Conservation (phyloP, 2,329 filamentous ascomycete genomes). For the Xylariales sp. region DNA sequence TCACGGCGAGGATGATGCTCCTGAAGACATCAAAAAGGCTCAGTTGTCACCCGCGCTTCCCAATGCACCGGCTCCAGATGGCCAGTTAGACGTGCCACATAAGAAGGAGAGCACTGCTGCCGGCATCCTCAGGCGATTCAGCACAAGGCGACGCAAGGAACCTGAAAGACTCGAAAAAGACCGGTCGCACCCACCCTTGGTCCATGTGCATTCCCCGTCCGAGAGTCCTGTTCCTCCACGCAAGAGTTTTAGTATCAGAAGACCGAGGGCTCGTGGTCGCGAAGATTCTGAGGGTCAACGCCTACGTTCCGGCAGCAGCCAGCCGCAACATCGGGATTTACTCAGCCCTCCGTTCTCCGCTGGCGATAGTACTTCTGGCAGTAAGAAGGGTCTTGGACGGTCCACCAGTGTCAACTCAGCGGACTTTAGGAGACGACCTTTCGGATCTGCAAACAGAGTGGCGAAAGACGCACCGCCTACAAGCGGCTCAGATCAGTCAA, state of each 20-base stretch:
- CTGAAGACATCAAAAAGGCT: conserved; percentile 65
- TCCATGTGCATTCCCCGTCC: conserved; percentile 74
- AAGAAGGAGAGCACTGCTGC: conserved; percentile 87
- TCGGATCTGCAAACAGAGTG: conserved; percentile 36
- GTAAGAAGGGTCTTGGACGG: conserved; percentile 68
- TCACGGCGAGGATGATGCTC: conserved; percentile 88
- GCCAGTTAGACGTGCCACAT: conserved; percentile 53
- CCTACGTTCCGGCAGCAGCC: conserved; percentile 53
- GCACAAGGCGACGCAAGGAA: conserved; percentile 74
- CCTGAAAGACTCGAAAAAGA: conserved; percentile 58
- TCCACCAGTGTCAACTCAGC: conserved; percentile 91
- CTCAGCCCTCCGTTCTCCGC: conserved; percentile 67
- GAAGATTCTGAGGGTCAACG: conserved; percentile 44
- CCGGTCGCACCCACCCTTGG: conserved; percentile 64
- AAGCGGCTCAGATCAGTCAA: conserved; percentile 75
- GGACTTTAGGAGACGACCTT: conserved; percentile 65
- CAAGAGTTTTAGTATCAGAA: conserved; percentile 84
- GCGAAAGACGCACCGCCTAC: conserved; percentile 65
- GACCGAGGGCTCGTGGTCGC: conserved; percentile 48
- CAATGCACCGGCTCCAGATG: conserved; percentile 41
- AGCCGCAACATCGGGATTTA: conserved; percentile 73
- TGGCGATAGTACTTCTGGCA: conserved; percentile 50
- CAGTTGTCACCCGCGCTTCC: conserved; percentile 43
- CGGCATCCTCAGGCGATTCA: conserved; percentile 82
- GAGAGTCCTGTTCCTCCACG: conserved; percentile 62